Evolutionary conservation across 2,329 filamentous ascomycete genomes (phyloP).

Genomic region (Calonectria pseudoturangicola): DNA sequence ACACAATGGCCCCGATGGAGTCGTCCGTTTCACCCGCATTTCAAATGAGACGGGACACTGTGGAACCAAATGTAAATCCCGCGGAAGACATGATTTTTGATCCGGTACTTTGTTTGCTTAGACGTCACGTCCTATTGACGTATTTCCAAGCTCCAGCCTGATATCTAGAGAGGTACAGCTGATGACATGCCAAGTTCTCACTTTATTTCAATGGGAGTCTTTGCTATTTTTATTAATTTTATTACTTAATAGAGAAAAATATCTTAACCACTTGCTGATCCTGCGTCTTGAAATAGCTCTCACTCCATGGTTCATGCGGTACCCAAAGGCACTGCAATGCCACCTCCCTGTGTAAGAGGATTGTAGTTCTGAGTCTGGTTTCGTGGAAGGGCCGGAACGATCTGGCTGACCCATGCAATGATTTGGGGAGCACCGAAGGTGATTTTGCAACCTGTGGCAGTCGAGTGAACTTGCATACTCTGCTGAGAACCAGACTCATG

Average conservation of each 20-base stretch:
- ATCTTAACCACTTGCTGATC: background rate
- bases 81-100: no score
- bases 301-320: background rate
- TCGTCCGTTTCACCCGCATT: background rate
- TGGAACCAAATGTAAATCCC: no score
- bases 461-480: background rate
- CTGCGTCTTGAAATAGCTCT: background rate
- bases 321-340: background rate
- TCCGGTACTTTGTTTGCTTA: no score
- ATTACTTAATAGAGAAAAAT: no score
- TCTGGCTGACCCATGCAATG: background rate
- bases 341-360: conserved; percentile 1
- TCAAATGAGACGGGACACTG: background rate
- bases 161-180: no score
- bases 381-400: background rate
- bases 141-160: no score
- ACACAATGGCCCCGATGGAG: no score
- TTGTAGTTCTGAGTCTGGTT: background rate
- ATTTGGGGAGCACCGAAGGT: background rate
- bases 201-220: no score
- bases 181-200: no score
- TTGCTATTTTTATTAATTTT: no score
- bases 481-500: background rate
- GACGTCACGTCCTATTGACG: no score
- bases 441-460: background rate